phyloP scores from a whole-genome alignment of 2,329 filamentous ascomycete genomes.

The Colletotrichum orchidophilum region DNA sequence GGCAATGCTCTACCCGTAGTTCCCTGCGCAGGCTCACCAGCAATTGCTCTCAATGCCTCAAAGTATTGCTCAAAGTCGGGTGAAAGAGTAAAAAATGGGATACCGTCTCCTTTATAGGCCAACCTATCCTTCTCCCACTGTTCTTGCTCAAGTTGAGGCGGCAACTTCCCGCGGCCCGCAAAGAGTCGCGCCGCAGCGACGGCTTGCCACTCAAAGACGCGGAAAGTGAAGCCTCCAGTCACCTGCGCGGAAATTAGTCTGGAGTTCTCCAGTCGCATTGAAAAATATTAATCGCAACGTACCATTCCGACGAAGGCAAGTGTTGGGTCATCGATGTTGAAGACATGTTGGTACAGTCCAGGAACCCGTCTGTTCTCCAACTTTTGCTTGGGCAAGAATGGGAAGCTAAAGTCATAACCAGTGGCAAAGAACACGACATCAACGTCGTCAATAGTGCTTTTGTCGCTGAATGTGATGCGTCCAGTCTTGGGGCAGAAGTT shows the following conservation, averaged over 20 bases:
- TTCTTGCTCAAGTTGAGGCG: background rate
- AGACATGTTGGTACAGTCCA: background rate
- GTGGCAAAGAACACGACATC: background rate
- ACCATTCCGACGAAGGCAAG: background rate
- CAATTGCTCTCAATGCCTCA: background rate
- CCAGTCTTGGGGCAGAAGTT: background rate
- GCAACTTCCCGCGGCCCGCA: background rate
- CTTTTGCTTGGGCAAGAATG: background rate
- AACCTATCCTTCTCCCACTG: background rate
- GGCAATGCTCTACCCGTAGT: background rate
- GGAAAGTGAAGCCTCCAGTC: background rate
- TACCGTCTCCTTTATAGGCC: background rate
- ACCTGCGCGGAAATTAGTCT: background rate
- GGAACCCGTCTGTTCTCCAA: background rate
- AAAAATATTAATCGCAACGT: background rate
- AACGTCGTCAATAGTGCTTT: background rate
- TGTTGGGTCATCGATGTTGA: background rate
- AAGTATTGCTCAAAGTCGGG: background rate
- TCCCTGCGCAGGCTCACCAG: background rate
- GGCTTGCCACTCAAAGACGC: background rate
- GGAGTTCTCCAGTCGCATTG: too few species aligned
- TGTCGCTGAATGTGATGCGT: background rate
- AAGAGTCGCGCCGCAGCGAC: background rate
- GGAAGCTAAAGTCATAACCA: background rate
- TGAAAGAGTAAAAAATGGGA: background rate